phyloP scores from a whole-genome alignment of 2,329 filamentous ascomycete genomes.

The Helicocarpus griseus region DNA sequence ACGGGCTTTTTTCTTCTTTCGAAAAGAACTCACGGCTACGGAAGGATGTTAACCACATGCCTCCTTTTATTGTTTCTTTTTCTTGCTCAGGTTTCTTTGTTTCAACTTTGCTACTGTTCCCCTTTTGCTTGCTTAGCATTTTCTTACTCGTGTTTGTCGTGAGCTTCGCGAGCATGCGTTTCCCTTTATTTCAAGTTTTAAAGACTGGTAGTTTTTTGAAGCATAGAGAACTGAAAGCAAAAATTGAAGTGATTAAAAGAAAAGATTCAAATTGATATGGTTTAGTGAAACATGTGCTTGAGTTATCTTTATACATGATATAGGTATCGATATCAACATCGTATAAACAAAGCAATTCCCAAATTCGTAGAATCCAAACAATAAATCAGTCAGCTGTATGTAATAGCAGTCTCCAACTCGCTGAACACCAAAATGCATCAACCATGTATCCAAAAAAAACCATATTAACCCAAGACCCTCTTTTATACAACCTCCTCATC shows the following conservation, averaged over 20 bases:
- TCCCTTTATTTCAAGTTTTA: not conserved
- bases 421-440: too few species aligned
- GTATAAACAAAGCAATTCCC: not conserved
- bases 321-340: not conserved
- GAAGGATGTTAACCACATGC: too few species aligned
- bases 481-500: conserved; percentile 25
- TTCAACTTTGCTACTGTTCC: not conserved
- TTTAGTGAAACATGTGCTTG: not conserved
- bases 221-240: not conserved
- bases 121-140: not conserved
- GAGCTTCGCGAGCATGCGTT: not conserved
- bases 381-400: not conserved
- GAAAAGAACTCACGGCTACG: not conserved
- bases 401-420: not conserved
- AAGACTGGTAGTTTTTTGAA: not conserved
- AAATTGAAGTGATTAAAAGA: not conserved
- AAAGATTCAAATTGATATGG: not conserved
- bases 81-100: not conserved
- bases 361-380: not conserved
- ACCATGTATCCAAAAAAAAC: not conserved
- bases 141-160: not conserved
- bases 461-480: conserved; percentile 24
- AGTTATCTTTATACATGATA: not conserved
- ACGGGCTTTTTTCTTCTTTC: not conserved
- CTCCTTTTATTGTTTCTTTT: not conserved